These are phyloP conservation scores for Calonectria honghensis DNA, from an alignment of 2,329 filamentous ascomycete genomes.

Conservation along the genomic window DNA sequence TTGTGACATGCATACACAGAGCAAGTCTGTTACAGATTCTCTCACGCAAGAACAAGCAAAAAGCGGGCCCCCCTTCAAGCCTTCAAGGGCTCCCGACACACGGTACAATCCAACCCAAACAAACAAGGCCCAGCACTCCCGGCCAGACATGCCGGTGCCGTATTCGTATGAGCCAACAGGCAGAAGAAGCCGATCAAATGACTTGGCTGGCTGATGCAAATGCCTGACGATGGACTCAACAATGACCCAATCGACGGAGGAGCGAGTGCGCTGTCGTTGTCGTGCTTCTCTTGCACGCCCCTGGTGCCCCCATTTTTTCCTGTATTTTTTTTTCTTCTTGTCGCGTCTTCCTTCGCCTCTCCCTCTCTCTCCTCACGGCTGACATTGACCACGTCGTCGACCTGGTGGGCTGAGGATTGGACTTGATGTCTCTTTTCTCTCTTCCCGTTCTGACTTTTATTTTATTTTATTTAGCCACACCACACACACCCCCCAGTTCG, in stretches of 20 bases:
- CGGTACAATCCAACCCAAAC: constrained; percentile 14
- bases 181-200: constrained; percentile 33
- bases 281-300: constrained; percentile 11
- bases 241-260: constrained; percentile 31
- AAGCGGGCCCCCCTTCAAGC: constrained; percentile 3
- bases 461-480: not conserved
- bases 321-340: not conserved
- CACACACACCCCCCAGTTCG: not conserved
- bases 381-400: constrained; percentile 26
- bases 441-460: constrained; percentile 1
- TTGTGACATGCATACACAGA: constrained; percentile 10
- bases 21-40: not conserved
- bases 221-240: constrained; percentile 14
- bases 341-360: not conserved
- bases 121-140: constrained; percentile 35
- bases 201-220: constrained; percentile 11
- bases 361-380: not conserved
- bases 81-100: not conserved
- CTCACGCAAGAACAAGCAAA: not conserved
- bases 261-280: constrained; percentile 16
- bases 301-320: not conserved
- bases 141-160: constrained; percentile 46
- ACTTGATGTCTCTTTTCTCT: constrained; percentile 26
- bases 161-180: constrained; percentile 46
- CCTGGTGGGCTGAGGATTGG: constrained; percentile 15